These are phyloP conservation scores for Leccinum olivaceopallidum DNA, from an alignment of 768 basidiomycete genomes.

Conservation along the genomic window DNA sequence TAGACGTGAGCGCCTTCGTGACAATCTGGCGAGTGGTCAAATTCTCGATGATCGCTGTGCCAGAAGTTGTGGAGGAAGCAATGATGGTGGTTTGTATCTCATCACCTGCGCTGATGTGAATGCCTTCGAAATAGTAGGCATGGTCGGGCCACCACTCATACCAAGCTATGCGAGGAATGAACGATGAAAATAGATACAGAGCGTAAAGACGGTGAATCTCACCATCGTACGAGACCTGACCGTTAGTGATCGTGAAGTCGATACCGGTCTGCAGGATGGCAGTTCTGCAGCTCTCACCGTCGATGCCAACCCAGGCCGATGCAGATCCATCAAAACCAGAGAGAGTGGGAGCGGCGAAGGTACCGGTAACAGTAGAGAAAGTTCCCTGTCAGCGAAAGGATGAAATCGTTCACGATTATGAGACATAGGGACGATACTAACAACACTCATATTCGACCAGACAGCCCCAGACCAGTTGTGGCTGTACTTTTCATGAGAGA, in stretches of 20 bases:
- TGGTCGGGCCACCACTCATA: not conserved
- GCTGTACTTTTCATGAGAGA: conserved; percentile 16
- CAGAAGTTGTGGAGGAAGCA: not conserved
- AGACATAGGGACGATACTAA: no score
- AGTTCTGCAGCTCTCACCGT: not conserved
- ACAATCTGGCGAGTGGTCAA: not conserved
- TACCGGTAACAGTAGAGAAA: not conserved
- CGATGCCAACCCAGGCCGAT: not conserved
- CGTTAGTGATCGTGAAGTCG: not conserved
- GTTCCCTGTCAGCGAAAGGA: not conserved
- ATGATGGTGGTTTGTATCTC: not conserved
- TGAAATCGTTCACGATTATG: not conserved
- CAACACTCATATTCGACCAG: no score
- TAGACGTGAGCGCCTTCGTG: not conserved
- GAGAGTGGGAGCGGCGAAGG: not conserved
- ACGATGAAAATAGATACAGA: no score
- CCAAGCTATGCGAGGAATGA: not conserved
- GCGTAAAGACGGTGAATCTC: not conserved
- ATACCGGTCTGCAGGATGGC: not conserved
- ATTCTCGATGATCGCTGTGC: not conserved
- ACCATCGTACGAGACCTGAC: not conserved
- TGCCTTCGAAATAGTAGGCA: not conserved
- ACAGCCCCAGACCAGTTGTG: conserved; percentile 19
- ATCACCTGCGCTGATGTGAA: not conserved
- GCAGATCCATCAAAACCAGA: not conserved